phyloP scores from a whole-genome alignment of 495 filamentous ascomycete genomes.

The Aspergillus avenaceus region DNA sequence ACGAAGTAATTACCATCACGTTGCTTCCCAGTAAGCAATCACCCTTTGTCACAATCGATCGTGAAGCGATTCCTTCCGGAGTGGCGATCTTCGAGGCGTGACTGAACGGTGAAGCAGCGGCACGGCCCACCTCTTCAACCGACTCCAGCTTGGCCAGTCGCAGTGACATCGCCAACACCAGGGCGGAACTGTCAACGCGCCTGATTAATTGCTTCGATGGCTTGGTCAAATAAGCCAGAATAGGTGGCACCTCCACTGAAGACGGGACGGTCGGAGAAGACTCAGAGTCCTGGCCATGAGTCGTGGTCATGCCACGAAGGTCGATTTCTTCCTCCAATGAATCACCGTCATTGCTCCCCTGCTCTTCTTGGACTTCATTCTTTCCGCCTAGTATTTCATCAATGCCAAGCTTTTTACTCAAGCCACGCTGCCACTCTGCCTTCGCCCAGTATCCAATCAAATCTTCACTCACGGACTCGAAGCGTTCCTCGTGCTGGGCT shows the following conservation, averaged over 20 bases:
- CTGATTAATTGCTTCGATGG: slow-evolving; percentile 60
- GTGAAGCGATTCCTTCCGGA: slow-evolving; percentile 68
- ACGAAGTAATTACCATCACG: slow-evolving; percentile 45
- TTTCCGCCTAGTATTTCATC: slow-evolving; percentile 54
- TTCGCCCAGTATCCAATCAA: slow-evolving; percentile 96
- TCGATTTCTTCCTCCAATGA: slow-evolving; percentile 58
- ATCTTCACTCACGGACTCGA: slow-evolving; percentile 88
- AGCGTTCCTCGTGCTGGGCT: slow-evolving; percentile 66
- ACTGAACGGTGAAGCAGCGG: slow-evolving; percentile 61
- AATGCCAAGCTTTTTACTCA: slow-evolving; percentile 73
- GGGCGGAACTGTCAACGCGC: slow-evolving; percentile 78
- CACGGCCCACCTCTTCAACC: slow-evolving; percentile 57
- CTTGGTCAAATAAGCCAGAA: slow-evolving; percentile 67
- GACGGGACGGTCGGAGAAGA: slow-evolving; percentile 14
- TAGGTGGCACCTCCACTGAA: slow-evolving; percentile 50
- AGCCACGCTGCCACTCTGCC: slow-evolving; percentile 78
- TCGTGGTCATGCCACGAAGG: slow-evolving; percentile 58
- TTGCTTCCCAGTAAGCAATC: slow-evolving; percentile 83
- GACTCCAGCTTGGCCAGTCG: slow-evolving; percentile 74
- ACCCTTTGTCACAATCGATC: slow-evolving; percentile 67
- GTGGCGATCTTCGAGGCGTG: slow-evolving; percentile 77
- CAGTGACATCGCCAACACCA: slow-evolving; percentile 78
- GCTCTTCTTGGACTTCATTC: slow-evolving; percentile 28
- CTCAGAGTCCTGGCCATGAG: slow-evolving; percentile 12
- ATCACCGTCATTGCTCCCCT: slow-evolving; percentile 38